Evolutionary conservation across 2,329 filamentous ascomycete genomes (phyloP).

Genomic region (Talaromyces sp.): DNA sequence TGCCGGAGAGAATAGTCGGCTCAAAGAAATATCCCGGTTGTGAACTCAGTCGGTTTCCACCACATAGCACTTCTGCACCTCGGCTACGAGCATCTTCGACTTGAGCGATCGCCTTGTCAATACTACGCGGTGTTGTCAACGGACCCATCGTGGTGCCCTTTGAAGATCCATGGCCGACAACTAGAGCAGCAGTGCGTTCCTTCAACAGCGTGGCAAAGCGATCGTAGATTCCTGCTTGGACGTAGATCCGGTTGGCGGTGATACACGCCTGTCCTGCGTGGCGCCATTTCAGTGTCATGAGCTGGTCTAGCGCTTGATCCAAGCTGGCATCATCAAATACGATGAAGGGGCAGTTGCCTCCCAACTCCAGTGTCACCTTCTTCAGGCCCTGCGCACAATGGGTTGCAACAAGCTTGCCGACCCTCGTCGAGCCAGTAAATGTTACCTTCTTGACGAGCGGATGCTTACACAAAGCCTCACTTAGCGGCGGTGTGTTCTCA

Average conservation of each 20-base stretch:
- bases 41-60: constrained; percentile 52
- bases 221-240: constrained; percentile 50
- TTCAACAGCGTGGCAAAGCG: constrained; percentile 59
- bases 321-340: constrained; percentile 67
- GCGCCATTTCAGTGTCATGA: constrained; percentile 48
- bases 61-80: constrained; percentile 66
- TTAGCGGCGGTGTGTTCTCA: constrained; percentile 42
- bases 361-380: constrained; percentile 66
- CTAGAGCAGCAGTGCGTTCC: constrained; percentile 54
- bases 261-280: constrained; percentile 51
- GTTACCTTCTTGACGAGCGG: constrained; percentile 62
- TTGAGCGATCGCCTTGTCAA: constrained; percentile 60
- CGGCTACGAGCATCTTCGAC: constrained; percentile 66
- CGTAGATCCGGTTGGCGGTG: constrained; percentile 49
- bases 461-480: constrained; percentile 58
- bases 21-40: constrained; percentile 71
- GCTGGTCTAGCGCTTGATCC: constrained; percentile 47
- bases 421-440: constrained; percentile 63
- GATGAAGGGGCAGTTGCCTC: constrained; percentile 67
- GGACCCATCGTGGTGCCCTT: constrained; percentile 62
- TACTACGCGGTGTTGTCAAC: constrained; percentile 58
- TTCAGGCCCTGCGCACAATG: constrained; percentile 64
- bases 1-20: constrained; percentile 65
- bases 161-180: constrained; percentile 63
- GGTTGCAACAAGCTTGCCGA: constrained; percentile 64